Percentiles rank a stretch among this genome's conserved stretches.
Conservation (phyloP, 768 basidiomycete species). For the Tricholoma matsutake region DNA sequence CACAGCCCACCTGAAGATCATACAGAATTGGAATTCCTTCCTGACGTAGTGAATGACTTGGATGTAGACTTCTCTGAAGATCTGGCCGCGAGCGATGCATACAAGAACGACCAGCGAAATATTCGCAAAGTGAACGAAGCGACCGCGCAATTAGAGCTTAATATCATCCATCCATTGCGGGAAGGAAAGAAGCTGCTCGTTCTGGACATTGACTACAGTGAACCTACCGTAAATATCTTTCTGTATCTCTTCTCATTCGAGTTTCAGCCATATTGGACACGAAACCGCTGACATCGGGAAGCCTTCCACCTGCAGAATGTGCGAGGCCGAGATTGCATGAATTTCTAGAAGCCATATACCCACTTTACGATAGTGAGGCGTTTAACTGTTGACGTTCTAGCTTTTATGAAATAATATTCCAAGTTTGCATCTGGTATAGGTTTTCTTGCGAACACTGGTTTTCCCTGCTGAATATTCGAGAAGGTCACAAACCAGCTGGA, state of each 20-base stretch:
- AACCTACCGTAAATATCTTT: conserved; percentile 15
- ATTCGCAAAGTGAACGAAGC: conserved; percentile 77
- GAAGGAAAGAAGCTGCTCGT: conserved; percentile 80
- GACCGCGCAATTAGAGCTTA: conserved; percentile 57
- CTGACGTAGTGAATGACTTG: conserved; percentile 75
- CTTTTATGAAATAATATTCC: not conserved
- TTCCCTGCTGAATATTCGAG: not conserved
- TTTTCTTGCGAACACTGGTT: not conserved
- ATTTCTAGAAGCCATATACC: conserved; percentile 77
- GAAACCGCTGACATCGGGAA: conserved; percentile 78
- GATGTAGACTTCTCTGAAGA: conserved; percentile 77
- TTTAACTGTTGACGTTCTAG: not conserved
- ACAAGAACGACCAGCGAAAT: conserved; percentile 77
- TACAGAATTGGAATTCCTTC: conserved; percentile 60
- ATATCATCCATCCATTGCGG: conserved; percentile 75
- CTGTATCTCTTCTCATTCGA: conserved; percentile 6
- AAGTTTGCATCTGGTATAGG: conserved; percentile 76
- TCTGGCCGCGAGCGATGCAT: conserved; percentile 51
- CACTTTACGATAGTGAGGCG: conserved; percentile 70
- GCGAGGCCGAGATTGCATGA: conserved; percentile 81
- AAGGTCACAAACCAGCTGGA: conserved; percentile 85
- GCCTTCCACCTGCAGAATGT: conserved; percentile 77
- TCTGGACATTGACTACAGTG: conserved; percentile 88
- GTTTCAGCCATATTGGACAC: conserved; percentile 75
- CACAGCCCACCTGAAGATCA: not conserved